Evolutionary conservation across 2,329 filamentous ascomycete species (phyloP).

Genomic region (Phaeosphaeria sp.): DNA sequence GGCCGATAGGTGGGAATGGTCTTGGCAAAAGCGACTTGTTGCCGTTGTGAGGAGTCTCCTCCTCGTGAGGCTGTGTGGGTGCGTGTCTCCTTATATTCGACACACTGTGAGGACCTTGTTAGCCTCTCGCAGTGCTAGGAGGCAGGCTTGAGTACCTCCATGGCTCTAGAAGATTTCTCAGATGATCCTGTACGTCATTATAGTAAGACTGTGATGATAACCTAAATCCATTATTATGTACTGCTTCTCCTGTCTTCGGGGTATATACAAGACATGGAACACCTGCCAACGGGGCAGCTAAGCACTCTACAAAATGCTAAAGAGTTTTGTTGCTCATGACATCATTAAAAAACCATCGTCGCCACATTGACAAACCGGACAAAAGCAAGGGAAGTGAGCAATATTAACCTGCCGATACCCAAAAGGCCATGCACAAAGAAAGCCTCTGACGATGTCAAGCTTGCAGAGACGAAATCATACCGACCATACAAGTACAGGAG

Average conservation of each 20-base stretch:
- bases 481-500: not conserved
- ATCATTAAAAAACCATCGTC: not conserved
- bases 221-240: not conserved
- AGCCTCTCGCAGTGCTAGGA: not conserved
- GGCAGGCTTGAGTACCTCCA: conserved; percentile 2
- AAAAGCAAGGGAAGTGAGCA: not conserved
- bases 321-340: not conserved
- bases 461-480: not conserved
- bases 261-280: conserved; percentile 1
- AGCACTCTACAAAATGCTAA: not conserved
- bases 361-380: not conserved
- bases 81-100: conserved; percentile 1
- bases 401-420: no score
- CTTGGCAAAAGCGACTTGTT: not conserved
- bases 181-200: no score
- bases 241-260: not conserved
- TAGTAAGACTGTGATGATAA: not conserved
- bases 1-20: not conserved
- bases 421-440: not conserved
- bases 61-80: no score
- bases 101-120: conserved; percentile 4
- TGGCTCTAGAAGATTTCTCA: not conserved
- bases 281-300: not conserved
- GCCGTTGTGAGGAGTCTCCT: not conserved
- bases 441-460: not conserved